Base-by-base conservation (phyloP, 345 rosid species). In the Citrus trifoliata region DNA sequence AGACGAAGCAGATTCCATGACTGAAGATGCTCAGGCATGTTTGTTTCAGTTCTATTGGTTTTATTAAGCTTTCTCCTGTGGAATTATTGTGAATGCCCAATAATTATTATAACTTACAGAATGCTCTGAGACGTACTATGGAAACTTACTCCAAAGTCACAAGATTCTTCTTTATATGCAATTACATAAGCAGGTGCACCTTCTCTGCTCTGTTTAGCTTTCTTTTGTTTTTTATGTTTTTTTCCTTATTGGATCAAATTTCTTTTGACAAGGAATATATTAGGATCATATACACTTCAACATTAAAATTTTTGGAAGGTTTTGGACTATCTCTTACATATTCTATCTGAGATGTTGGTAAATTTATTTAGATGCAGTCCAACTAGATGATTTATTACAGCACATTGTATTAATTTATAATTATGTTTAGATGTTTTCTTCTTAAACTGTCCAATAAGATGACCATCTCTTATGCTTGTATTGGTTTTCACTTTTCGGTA, bases 1-100 rank as follows among this genome's bases (percentile, higher is more conserved):
- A 58, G 98, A 96, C 38, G 97, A 96, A 86, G 97, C 99, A 73
- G 99, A 94, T 90, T 96, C 99, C 46, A 96, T 96, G 98, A 94
- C 98, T 3, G 97, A 96, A 89, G 99, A 96, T 88, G 98, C 99
- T 76, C 99, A 96, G 98, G 98, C 86, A 91, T 73, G 79, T 70
- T 76, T 72, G 27, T 71, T 67, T 70, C 9, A 10, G 38, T 65
- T 67, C 71, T 72, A 32, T 6, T 62, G 65, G 18, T 70, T 37
- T 38, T 72, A 19, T 75, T 24, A n/a, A 59, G 10, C 16, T 7
- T 4, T 72, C 70, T 48, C 9, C 2, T 32, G 55, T 76, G 38
- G 63, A 70, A 13, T 19, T 71, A 22, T 70, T 65, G 24, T 80
- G 25, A 22, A 76, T 75, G 24, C 46, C 10, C 74, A 21, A 59